Evolutionary conservation across 2,329 filamentous ascomycete species (phyloP).

Genomic region (Colletotrichum cuscutae): DNA sequence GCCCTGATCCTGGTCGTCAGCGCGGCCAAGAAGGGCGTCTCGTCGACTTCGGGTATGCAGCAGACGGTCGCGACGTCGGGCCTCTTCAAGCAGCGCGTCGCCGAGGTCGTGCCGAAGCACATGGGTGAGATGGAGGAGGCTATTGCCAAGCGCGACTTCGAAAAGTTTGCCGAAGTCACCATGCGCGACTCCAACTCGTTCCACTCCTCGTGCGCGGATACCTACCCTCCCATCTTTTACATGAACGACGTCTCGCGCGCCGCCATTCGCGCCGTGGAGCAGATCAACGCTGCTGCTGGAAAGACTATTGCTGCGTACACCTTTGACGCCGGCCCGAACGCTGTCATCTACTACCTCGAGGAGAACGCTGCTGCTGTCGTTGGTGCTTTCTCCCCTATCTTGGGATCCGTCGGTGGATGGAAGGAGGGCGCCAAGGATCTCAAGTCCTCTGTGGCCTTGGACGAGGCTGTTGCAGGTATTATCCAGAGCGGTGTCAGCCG

Average conservation of each 20-base stretch:
- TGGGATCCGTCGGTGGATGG: slow-evolving; percentile 77
- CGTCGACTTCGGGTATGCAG: slow-evolving; percentile 95
- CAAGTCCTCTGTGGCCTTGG: slow-evolving; percentile 66
- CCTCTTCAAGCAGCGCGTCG: slow-evolving; percentile 83
- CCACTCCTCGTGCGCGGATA: slow-evolving; percentile 94
- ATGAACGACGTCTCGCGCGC: slow-evolving; percentile 93
- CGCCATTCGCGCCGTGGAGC: slow-evolving; percentile 88
- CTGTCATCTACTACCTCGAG: slow-evolving; percentile 94
- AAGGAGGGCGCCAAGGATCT: slow-evolving; percentile 66
- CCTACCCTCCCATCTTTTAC: slow-evolving; percentile 97
- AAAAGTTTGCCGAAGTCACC: slow-evolving; percentile 86
- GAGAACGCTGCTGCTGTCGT: slow-evolving; percentile 79
- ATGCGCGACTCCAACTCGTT: slow-evolving; percentile 98
- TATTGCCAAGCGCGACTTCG: slow-evolving; percentile 82
- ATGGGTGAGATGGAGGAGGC: slow-evolving; percentile 90
- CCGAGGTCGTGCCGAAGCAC: slow-evolving; percentile 80
- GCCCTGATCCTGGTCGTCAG: slow-evolving; percentile 91
- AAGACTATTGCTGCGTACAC: slow-evolving; percentile 91
- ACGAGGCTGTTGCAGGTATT: slow-evolving; percentile 71
- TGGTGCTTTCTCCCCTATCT: slow-evolving; percentile 78
- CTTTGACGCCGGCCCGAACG: slow-evolving; percentile 96
- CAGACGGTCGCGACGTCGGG: slow-evolving; percentile 91
- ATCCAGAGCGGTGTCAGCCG: slow-evolving; percentile 85
- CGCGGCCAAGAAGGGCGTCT: slow-evolving; percentile 95
- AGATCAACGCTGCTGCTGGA: slow-evolving; percentile 84